Base-by-base conservation (phyloP, 352 stramenopile species). In the Phytopythium mirpurense region DNA sequence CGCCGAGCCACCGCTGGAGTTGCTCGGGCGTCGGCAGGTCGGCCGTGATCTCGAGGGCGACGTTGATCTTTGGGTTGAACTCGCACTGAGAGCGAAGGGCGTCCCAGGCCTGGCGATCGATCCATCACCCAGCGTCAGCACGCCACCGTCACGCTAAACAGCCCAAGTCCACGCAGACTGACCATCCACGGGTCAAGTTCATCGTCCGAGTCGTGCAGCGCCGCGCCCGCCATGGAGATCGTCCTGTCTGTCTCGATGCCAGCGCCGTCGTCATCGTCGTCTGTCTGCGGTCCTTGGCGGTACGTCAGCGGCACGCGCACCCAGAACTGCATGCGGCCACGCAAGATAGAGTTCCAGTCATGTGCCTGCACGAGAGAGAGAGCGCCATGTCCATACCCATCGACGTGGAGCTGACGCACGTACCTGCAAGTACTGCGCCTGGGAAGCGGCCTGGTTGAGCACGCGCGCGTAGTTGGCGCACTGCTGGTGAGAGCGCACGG, bases 401-500 rank as follows among this genome's bases (percentile, higher is more conserved):
- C n/a, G n/a, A n/a, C n/a, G n/a, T n/a, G n/a, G n/a, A n/a, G n/a
- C n/a, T n/a, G n/a, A 9, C 27, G 23, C 1, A 51, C 26, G 19
- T 16, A 64, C 59, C 72, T 93, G 84, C 15, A 94, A 52, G 62
- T 97, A 90, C 51, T 81, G 81, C 24, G 74, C 73, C 60, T 90
- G 79, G 51, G 69, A 80, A 26, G 83, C 66, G 5, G 88, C 70
- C 62, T 92, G 68, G 65, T 93, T 85, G 26, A 98, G 57, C 18
- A 90, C 54, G 27, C 83, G 78, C 38, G 88, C 85, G 63, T 98
- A 98, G 43, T 95, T 95, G 50, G 72, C 50, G n/a, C 72, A 80
- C 16, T 60, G 54, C 12, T 78, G 44, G 12, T 59, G 59, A n/a
- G 73, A 57, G 0, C 72, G 63, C 19, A 86, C 76, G 12, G 75